A percentile compares a stretch with the other conserved stretches of the same genome.
These are phyloP conservation scores for Paramecium sonneborni DNA, from an alignment of 73 alveolate genomes.

Conservation along the genomic window DNA sequence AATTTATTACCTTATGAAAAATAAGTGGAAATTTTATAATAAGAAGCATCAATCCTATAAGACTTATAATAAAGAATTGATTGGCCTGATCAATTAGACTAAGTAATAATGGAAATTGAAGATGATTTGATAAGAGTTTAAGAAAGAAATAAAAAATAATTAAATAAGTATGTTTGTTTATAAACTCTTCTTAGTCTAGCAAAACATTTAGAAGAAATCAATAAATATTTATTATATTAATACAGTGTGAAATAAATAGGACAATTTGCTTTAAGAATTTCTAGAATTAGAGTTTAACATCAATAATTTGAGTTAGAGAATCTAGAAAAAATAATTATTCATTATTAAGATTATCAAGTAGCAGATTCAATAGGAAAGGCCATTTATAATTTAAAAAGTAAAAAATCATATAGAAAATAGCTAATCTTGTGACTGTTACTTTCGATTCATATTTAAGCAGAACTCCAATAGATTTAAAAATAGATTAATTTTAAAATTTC, in stretches of 20 bases:
- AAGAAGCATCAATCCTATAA: neutral
- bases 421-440: neutral
- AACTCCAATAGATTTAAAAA: neutral
- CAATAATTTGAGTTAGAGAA: neutral
- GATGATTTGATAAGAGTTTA: neutral
- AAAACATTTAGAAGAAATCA: neutral
- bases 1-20: neutral
- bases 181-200: neutral
- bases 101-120: constrained; percentile 13
- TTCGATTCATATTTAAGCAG: neutral
- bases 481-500: neutral
- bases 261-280: neutral
- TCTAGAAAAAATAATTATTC: neutral
- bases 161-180: neutral
- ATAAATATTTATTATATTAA: neutral
- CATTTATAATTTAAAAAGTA: neutral
- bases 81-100: constrained; percentile 4
- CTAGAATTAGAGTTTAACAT: neutral
- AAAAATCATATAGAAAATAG: neutral
- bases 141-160: neutral
- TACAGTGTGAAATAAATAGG: neutral
- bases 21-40: neutral
- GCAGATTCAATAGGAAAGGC: constrained; percentile 30
- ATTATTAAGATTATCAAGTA: constrained; percentile 5
- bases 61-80: neutral